These are phyloP conservation scores for Ambrosiella beaveri DNA, from an alignment of 2,329 filamentous ascomycete species.

Conservation along the genomic window DNA sequence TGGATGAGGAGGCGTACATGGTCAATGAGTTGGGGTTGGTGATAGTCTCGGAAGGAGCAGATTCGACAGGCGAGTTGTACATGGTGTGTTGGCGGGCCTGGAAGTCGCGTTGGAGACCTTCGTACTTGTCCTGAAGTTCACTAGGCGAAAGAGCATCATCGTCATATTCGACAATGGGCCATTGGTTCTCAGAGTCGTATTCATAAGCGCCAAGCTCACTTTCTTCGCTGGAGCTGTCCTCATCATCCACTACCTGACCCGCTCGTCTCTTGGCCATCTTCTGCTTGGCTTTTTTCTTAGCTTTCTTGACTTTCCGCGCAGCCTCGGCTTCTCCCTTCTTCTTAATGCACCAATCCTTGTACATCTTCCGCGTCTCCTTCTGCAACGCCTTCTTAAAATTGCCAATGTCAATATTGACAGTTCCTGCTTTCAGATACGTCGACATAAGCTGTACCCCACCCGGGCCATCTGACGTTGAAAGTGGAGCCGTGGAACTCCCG, in stretches of 20 bases:
- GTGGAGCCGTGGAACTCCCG: neutral
- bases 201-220: neutral
- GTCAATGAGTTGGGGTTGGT: neutral
- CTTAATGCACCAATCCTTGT: conserved; percentile 9
- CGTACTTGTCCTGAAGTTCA: neutral
- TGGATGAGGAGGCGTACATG: neutral
- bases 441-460: neutral
- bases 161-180: conserved; percentile 7
- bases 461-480: neutral
- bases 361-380: conserved; percentile 4
- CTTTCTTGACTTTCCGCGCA: conserved; percentile 2
- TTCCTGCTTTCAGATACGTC: neutral
- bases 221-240: neutral
- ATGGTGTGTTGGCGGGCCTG: neutral
- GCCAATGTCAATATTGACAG: neutral
- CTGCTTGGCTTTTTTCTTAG: conserved; percentile 1
- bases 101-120: neutral
- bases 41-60: neutral
- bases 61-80: neutral
- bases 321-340: conserved; percentile 5
- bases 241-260: neutral
- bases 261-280: neutral
- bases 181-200: conserved; percentile 6
- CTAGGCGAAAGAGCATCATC: conserved; percentile 2
- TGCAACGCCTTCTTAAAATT: conserved; percentile 4